Percentiles rank a stretch among this genome's conserved stretches.
Conservation (phyloP, 192 early-diverging fungal genomes). For the Phycomyces blakesleeanus region DNA sequence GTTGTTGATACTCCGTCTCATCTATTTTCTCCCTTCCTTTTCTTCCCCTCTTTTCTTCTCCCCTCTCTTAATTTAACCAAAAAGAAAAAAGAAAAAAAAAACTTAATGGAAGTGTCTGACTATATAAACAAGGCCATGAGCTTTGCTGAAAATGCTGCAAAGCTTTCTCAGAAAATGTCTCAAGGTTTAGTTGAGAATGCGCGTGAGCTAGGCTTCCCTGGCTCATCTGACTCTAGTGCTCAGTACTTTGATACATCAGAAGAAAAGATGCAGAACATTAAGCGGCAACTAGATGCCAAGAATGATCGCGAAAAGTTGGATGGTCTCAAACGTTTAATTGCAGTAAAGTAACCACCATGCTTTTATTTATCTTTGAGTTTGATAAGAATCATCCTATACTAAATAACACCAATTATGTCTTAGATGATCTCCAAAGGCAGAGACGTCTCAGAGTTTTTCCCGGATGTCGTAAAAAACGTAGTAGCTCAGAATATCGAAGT, state of each 20-base stretch:
- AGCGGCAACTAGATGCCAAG: conserved; percentile 71
- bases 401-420: not conserved
- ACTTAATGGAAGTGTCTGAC: conserved; percentile 40
- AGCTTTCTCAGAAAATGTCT: conserved; percentile 72
- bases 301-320: conserved; percentile 91
- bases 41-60: not conserved
- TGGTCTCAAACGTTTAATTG: conserved; percentile 87
- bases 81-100: not conserved
- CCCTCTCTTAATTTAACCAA: not conserved
- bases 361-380: too few species aligned
- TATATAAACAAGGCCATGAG: conserved; percentile 64
- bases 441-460: conserved; percentile 87
- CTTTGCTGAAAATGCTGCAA: conserved; percentile 74
- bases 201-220: conserved; percentile 72
- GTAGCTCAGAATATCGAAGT: conserved; percentile 85
- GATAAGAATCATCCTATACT: not conserved
- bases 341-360: conserved; percentile 44
- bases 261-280: conserved; percentile 74
- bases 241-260: conserved; percentile 92
- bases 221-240: conserved; percentile 56
- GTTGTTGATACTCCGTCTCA: not conserved
- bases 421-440: conserved; percentile 88
- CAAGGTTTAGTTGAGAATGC: conserved; percentile 88
- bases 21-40: not conserved
- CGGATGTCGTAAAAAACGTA: conserved; percentile 97